Evolutionary conservation across 352 stramenopile genomes (phyloP).

Genomic region (Pythium aquatile): DNA sequence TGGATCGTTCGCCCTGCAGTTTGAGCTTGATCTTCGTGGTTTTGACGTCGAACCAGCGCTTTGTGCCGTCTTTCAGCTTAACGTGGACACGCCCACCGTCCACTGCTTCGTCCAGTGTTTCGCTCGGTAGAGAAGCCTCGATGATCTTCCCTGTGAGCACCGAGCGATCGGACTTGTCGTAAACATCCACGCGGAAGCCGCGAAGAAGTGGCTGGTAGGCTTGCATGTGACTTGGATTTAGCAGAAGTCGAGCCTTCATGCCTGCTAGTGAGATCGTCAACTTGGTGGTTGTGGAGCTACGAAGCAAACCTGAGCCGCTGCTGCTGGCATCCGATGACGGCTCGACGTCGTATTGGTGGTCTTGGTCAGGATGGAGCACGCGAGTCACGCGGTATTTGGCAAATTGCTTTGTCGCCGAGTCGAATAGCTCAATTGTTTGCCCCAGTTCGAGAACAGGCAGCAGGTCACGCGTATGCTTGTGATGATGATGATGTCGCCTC

Average conservation of each 20-base stretch:
- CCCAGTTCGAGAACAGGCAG: slow-evolving; percentile 5
- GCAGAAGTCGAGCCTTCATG: slow-evolving; percentile 12
- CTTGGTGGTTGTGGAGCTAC: neutral
- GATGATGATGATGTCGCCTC: neutral
- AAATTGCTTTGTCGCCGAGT: slow-evolving; percentile 21
- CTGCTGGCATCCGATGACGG: neutral
- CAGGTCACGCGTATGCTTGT: neutral
- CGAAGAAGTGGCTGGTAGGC: neutral
- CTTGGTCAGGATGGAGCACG: neutral
- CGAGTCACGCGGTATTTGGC: slow-evolving; percentile 20
- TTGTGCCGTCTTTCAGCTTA: slow-evolving; percentile 23
- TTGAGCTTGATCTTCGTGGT: slow-evolving; percentile 29
- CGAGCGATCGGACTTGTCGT: slow-evolving; percentile 23
- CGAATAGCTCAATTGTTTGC: slow-evolving; percentile 19
- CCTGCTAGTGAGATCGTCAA: slow-evolving; percentile 11
- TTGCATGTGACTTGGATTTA: slow-evolving; percentile 9
- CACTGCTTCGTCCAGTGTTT: neutral
- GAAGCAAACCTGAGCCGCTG: slow-evolving; percentile 4
- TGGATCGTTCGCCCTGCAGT: slow-evolving; percentile 2
- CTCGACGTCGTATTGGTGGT: slow-evolving; percentile 15
- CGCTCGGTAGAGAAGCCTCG: neutral
- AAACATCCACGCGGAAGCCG: slow-evolving; percentile 25
- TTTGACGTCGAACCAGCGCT: slow-evolving; percentile 22
- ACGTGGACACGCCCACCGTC: slow-evolving; percentile 11
- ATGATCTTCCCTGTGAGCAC: slow-evolving; percentile 26